Evolutionary conservation across 441 rosid species (phyloP).

Genomic region (Eutrema salsugineum): DNA sequence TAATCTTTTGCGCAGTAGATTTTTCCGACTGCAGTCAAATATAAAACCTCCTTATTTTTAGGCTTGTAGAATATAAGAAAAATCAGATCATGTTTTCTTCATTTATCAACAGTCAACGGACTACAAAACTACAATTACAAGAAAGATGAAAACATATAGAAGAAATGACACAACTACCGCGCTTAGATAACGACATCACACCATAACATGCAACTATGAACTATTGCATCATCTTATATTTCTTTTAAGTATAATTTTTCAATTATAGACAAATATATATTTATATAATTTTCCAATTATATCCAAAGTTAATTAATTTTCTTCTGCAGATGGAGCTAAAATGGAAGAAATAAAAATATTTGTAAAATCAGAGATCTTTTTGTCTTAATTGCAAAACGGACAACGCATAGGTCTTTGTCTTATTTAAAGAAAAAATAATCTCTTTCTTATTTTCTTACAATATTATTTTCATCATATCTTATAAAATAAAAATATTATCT

Average conservation of each 20-base stretch:
- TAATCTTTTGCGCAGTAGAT: not conserved
- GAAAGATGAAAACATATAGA: not conserved
- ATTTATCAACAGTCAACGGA: not conserved
- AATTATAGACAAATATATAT: not conserved
- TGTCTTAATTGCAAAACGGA: not conserved
- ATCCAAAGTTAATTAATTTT: not conserved
- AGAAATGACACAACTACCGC: conserved; percentile 22
- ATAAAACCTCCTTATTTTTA: not conserved
- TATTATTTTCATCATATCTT: not conserved
- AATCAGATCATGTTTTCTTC: not conserved
- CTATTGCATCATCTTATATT: not conserved
- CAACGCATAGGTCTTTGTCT: not conserved
- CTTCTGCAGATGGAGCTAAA: not conserved
- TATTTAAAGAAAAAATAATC: not conserved
- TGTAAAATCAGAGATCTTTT: not conserved
- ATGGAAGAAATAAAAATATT: not conserved
- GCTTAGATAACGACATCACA: conserved; percentile 24
- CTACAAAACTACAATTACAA: not conserved
- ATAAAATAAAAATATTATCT: not conserved
- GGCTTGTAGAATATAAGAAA: not conserved
- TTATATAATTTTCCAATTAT: not conserved
- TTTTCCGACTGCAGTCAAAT: not conserved
- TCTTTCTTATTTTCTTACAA: too few species aligned
- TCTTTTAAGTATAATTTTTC: not conserved
- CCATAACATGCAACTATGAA: conserved; percentile 1